These are phyloP conservation scores for Lenwebbia sp. DNA, from an alignment of 345 rosid species.

Conservation along the genomic window DNA sequence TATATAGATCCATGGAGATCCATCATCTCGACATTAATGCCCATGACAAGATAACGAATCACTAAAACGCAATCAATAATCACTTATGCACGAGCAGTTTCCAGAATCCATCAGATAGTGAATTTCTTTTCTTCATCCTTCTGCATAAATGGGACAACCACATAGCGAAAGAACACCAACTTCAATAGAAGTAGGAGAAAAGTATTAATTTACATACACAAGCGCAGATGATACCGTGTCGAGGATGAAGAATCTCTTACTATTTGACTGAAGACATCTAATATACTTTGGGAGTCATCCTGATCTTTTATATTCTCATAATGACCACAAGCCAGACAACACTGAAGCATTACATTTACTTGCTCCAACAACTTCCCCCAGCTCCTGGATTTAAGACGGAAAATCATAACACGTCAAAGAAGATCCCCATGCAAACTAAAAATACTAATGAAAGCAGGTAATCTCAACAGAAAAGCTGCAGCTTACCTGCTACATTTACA, in stretches of 20 bases:
- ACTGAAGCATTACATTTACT: no score
- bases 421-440: background rate
- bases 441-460: background rate
- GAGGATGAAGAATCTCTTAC: background rate
- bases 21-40: no score
- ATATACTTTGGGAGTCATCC: background rate
- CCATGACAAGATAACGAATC: background rate
- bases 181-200: background rate
- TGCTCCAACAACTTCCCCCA: no score
- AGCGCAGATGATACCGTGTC: fast-evolving
- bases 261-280: background rate
- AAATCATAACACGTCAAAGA: background rate
- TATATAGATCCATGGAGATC: no score
- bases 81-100: no score
- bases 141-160: background rate
- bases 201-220: background rate
- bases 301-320: background rate
- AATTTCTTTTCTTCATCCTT: background rate
- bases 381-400: no score
- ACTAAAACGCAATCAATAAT: background rate
- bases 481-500: background rate
- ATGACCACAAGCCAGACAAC: no score
- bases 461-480: background rate
- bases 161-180: no score
- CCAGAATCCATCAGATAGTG: background rate